These are phyloP conservation scores for Moricandia moricandioides DNA, from an alignment of 345 rosid genomes.

Conservation along the genomic window DNA sequence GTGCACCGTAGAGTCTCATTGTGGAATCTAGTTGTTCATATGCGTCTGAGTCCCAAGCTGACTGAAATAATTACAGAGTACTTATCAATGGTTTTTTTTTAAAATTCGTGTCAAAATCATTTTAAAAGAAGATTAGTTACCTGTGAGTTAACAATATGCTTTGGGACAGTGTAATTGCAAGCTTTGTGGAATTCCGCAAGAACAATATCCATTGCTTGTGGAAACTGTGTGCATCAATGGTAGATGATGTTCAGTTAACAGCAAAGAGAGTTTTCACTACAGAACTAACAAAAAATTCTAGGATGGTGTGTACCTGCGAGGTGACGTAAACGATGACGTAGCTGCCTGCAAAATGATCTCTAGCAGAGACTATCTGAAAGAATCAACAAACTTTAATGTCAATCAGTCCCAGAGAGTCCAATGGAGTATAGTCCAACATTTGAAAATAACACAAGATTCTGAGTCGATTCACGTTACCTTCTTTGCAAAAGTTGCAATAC, in stretches of 20 bases:
- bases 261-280: background rate
- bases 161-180: conserved; percentile 89
- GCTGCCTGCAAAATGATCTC: conserved; percentile 70
- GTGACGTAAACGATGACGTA: conserved; percentile 67
- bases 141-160: conserved; percentile 66
- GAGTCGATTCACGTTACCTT: conserved; percentile 56
- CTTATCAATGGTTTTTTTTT: background rate
- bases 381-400: conserved; percentile 2
- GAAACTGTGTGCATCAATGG: conserved; percentile 51
- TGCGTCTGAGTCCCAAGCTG: conserved; percentile 63
- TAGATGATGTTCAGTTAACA: conserved; percentile 9
- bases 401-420: background rate
- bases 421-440: background rate
- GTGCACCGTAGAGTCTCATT: conserved; percentile 84
- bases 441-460: conserved; percentile 5
- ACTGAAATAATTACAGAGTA: conserved; percentile 38
- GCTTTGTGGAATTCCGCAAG: conserved; percentile 86
- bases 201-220: conserved; percentile 73
- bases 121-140: conserved; percentile 36
- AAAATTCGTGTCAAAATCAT: background rate
- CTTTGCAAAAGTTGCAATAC: conserved; percentile 65
- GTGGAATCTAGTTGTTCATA: conserved; percentile 61
- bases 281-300: background rate
- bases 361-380: conserved; percentile 63
- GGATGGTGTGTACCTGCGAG: conserved; percentile 56